Base-by-base conservation (phyloP, 192 early-diverging fungal genomes). In the Chytriomyces confervae region DNA sequence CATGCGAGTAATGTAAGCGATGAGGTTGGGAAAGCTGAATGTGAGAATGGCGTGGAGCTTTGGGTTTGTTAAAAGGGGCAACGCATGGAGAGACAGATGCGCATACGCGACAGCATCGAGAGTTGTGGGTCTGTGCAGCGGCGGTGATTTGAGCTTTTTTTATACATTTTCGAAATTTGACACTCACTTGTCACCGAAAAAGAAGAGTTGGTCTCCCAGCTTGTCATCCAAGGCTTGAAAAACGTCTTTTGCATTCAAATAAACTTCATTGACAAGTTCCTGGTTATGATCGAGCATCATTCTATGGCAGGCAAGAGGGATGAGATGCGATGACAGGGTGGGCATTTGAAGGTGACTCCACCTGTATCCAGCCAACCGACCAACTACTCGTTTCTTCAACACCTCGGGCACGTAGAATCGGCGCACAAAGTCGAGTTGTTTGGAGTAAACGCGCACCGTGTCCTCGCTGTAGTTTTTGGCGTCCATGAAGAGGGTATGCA, bases 401-500 rank as follows among this genome's bases (percentile, higher is more conserved):
- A 94, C 93, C 9, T 86, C 88, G 2, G 95, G 94, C 11, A 93
- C 76, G 51, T 92, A 72, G 51, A 92, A 91, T 8, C 92, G 86
- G 0, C 87, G 82, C 24, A 91, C 88, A 36, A 95, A 90, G 0
- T 91, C 82, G 49, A 98, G 83, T 20, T 93, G 69, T 62, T 86
- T 88, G 5, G 91, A 91, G 57, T 95, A 87, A 9, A 91, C 84
- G 27, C 93, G 94, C 44, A 93, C 88, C 46, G 92, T 94, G 13
- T 82, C 83, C 18, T 92, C 88, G 29, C 84, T 81, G 86, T 92
- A 95, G 82, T 98, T 96, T 43, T 93, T 91, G 5, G 87, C 78
- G 61, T 95, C 95, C 7, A 93, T 78, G 69, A 92, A 98, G 92
- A 93, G 94, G 47, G 88, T 93, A 70, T 91, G 96, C 27, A 96